Percentiles rank a stretch among this genome's conserved stretches.
phyloP scores from a whole-genome alignment of 2,329 filamentous ascomycete species.

The Trichoderma aggressivum region DNA sequence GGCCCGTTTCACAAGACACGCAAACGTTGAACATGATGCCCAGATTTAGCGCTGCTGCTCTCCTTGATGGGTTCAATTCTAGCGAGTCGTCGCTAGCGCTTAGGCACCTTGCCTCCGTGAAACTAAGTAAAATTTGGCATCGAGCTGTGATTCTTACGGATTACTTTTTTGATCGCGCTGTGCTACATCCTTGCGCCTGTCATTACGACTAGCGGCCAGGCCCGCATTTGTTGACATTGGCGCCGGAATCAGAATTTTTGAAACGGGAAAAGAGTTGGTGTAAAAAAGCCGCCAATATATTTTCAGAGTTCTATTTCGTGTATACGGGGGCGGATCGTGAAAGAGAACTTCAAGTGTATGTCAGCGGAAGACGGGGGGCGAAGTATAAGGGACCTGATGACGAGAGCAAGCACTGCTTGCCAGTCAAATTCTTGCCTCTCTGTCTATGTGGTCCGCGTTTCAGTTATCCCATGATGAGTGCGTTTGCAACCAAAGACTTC shows the following conservation, averaged over 20 bases:
- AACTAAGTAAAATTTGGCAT: neutral
- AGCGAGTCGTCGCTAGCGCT: neutral
- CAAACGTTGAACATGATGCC: neutral
- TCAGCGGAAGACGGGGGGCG: neutral
- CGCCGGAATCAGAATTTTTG: neutral
- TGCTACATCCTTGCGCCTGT: neutral
- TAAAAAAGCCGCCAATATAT: neutral
- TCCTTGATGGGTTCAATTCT: neutral
- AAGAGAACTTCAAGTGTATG: neutral
- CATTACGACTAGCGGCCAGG: neutral
- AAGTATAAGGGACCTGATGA: neutral
- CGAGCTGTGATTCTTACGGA: neutral
- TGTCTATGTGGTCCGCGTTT: neutral
- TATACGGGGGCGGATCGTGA: neutral
- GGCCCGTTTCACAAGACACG: neutral
- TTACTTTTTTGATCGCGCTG: neutral
- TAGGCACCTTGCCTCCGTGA: neutral
- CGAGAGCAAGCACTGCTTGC: neutral
- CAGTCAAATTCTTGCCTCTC: neutral
- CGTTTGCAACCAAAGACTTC: neutral
- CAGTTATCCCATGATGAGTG: neutral
- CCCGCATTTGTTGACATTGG: neutral
- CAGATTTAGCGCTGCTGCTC: neutral
- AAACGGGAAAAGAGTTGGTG: neutral
- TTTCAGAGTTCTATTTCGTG: neutral